Percentiles rank a stretch among this genome's conserved stretches.
These are phyloP conservation scores for Talaromyces nanjingensis DNA, from an alignment of 495 filamentous ascomycete species.

Conservation along the genomic window DNA sequence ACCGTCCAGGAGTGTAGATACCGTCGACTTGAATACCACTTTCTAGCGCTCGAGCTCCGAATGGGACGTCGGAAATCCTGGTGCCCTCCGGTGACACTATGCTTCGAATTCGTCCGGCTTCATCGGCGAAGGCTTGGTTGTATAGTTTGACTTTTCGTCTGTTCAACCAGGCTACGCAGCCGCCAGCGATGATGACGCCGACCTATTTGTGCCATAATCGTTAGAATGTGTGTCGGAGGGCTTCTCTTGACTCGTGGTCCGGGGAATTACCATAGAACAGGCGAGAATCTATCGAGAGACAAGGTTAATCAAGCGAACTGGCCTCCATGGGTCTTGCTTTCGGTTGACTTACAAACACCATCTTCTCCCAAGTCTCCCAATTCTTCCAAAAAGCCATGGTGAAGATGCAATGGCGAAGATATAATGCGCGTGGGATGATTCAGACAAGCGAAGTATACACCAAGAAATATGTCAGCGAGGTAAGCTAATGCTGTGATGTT, in stretches of 20 bases:
- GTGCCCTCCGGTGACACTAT: constrained; percentile 24
- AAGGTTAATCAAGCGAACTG: background rate
- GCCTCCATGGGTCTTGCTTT: background rate
- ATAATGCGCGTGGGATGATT: background rate
- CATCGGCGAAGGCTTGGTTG: constrained; percentile 26
- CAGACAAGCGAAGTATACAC: background rate
- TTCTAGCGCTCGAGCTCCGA: constrained; percentile 84
- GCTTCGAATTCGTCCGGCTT: constrained; percentile 41
- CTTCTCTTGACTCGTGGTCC: background rate
- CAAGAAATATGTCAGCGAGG: background rate
- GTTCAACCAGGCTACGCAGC: constrained; percentile 46
- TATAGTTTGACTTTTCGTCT: constrained; percentile 47
- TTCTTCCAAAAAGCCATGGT: constrained; percentile 58
- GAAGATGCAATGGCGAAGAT: background rate
- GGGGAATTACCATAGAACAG: constrained; percentile 36
- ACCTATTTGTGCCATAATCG: constrained; percentile 25
- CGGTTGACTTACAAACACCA: constrained; percentile 70
- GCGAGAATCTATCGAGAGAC: constrained; percentile 29
- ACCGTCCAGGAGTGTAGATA: constrained; percentile 73
- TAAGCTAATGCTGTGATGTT: background rate
- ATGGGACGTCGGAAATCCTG: constrained; percentile 61
- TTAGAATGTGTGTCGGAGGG: constrained; percentile 21
- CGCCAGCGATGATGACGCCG: constrained; percentile 38
- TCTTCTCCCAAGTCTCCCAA: constrained; percentile 86
- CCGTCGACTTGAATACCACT: constrained; percentile 80